Evolutionary conservation across 495 filamentous ascomycete species (phyloP).

Genomic region (Viridothelium virens): DNA sequence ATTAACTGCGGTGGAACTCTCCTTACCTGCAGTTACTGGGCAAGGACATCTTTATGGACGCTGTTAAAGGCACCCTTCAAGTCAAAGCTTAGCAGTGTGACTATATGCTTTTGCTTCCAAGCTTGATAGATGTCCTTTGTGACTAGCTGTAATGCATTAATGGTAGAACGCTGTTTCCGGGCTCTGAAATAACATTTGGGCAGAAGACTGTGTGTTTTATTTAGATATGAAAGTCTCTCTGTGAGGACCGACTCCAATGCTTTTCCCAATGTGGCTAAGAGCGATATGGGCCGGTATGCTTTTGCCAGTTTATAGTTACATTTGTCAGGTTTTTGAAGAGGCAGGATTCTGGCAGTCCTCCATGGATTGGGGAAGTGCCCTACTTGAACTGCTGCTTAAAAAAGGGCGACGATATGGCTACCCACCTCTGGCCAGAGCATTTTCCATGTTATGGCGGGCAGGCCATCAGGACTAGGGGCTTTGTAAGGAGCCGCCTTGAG

Average conservation of each 20-base stretch:
- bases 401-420: neutral
- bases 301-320: slow-evolving; percentile 1
- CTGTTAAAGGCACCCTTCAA: no score
- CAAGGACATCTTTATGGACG: neutral
- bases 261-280: slow-evolving; percentile 11
- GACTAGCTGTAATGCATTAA: neutral
- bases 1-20: neutral
- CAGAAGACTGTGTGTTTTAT: neutral
- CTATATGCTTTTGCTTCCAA: neutral
- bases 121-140: neutral
- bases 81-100: no score
- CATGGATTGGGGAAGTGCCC: neutral
- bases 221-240: slow-evolving; percentile 12
- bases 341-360: slow-evolving; percentile 3
- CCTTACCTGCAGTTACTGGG: neutral
- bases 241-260: slow-evolving; percentile 7
- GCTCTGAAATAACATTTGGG: neutral
- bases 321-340: slow-evolving; percentile 9
- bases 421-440: neutral
- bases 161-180: slow-evolving; percentile 2
- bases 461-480: neutral
- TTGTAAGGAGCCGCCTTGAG: slow-evolving; percentile 1
- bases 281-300: slow-evolving; percentile 4
- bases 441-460: neutral
- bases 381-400: no score